phyloP scores from a whole-genome alignment of 2,329 filamentous ascomycete genomes.

The Colletotrichum limetticola region DNA sequence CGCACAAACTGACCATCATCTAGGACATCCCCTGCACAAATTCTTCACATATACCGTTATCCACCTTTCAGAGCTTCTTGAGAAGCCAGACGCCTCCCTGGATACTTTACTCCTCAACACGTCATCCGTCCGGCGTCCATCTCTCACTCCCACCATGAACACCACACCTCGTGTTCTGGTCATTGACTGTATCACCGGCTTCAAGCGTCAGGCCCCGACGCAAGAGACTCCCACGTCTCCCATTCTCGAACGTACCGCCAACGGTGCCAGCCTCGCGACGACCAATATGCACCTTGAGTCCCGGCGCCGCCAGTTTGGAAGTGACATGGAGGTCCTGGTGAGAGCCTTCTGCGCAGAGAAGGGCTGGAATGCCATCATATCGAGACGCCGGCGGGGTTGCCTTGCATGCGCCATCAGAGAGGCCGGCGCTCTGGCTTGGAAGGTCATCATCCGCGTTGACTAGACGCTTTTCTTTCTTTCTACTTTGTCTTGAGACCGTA shows the following conservation, averaged over 20 bases:
- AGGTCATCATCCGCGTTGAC: constrained; percentile 72
- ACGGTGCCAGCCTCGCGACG: constrained; percentile 53
- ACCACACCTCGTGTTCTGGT: constrained; percentile 61
- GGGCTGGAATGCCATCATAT: constrained; percentile 80
- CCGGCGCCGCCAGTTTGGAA: constrained; percentile 67
- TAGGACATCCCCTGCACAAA: constrained; percentile 73
- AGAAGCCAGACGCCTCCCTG: constrained; percentile 56
- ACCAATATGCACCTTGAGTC: constrained; percentile 67
- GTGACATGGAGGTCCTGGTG: constrained; percentile 76
- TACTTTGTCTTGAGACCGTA: neutral
- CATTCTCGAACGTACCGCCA: constrained; percentile 49
- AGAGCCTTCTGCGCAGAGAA: constrained; percentile 79
- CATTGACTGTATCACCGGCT: constrained; percentile 71
- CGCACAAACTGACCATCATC: constrained; percentile 4
- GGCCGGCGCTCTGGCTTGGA: constrained; percentile 76
- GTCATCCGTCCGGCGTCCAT: constrained; percentile 45
- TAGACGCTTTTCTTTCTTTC: constrained; percentile 38
- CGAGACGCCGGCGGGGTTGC: constrained; percentile 74
- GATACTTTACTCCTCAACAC: constrained; percentile 57
- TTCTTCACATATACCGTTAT: constrained; percentile 69
- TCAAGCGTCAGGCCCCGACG: constrained; percentile 52
- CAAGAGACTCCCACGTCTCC: constrained; percentile 62
- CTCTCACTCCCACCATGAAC: constrained; percentile 41
- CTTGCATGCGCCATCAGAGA: constrained; percentile 80
- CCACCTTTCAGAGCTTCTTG: constrained; percentile 67